Base-by-base conservation (phyloP, 305 asterid genomes). In the Plantago lanceolata region DNA sequence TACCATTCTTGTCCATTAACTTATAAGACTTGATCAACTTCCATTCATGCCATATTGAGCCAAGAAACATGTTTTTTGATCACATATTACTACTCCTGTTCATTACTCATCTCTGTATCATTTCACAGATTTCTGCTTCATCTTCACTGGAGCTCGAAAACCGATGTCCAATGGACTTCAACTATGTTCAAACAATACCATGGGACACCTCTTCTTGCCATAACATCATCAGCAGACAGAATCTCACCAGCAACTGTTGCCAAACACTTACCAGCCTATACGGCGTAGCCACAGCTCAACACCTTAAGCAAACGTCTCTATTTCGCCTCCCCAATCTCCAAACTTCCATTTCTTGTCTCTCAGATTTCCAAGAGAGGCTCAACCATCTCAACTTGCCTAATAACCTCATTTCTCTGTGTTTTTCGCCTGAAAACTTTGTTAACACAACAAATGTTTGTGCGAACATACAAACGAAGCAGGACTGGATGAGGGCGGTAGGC, bases 201-300 rank as follows among this genome's bases (percentile, higher is more conserved):
- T 79, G 90, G 88, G 82, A 86, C 65, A 55, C 82, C 18, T 78
- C 90, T 21, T 76, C 83, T 44, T 86, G 94, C 75, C 67, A 15
- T 29, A 48, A 59, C 62, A 35, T 35, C 56, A 33, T 58, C 40
- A 33, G 40, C 28, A 48, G 44, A 4, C 33, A 12, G 13, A 58
- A 52, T 33, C 26, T 16, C 28, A 18, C 40, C 2, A 50, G 44
- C 31, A 71, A 54, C 24, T 84, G 90, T 68, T 86, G 94, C 71
- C 88, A 84, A 63, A 83, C 94, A 2, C 87, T 84, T 0, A 79
- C 74, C 0, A 73, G 86, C 70, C 84, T 86, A 6, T 78, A 79
- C 47, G 90, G 85, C 56, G 68, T 86, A 5, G 86, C 73, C 65
- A 35, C 67, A 31, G 88, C 95, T 8, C 68, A 68, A 24, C 43